Conservation (phyloP, 176 grass and related monocot species). For the bread wheat (Triticum aestivum) region IWGSC_CS_RefSeq_v2.1 NC_057813.1:227186513-227187012, state of each 20-base stretch:
- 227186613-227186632: slow-evolving; percentile 96
- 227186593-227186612: slow-evolving; percentile 85
- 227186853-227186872: background rate
- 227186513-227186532: too few relatives aligned
- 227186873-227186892: slow-evolving; percentile 30
- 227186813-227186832: slow-evolving; percentile 32
- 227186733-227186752: slow-evolving; percentile 49
- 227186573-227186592: slow-evolving; percentile 33
- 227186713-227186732: slow-evolving; percentile 69
- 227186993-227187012: slow-evolving; percentile 81
- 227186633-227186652: slow-evolving; percentile 70
- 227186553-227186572: background rate
- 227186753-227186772: slow-evolving; percentile 48
- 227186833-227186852: slow-evolving; percentile 4
- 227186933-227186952: slow-evolving; percentile 75
- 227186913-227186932: slow-evolving; percentile 74
- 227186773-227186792: slow-evolving; percentile 45
- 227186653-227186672: slow-evolving; percentile 76
- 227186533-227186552: background rate
- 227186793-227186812: slow-evolving; percentile 22
- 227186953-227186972: slow-evolving; percentile 66
- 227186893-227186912: slow-evolving; percentile 50
- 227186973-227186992: slow-evolving; percentile 72
- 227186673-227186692: slow-evolving; percentile 97
- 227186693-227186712: slow-evolving; percentile 74